Evolutionary conservation across 1,139 yeast genomes (phyloP), one percentile per base, ranked within the genome.

Genomic region (Saccharomyces hybrid): DNA sequence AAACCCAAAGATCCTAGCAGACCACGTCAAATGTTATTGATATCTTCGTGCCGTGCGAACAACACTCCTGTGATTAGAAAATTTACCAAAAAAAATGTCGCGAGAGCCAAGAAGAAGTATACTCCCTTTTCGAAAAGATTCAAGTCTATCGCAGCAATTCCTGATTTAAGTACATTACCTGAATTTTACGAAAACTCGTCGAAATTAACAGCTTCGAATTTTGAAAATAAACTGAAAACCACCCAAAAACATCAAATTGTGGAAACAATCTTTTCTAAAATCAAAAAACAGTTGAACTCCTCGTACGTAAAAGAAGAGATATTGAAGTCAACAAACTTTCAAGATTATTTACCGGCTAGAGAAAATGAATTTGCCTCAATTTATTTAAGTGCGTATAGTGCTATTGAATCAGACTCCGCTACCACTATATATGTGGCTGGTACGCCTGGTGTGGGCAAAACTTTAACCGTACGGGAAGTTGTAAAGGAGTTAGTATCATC

Each of bases 361-460:
- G 98, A 90, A 60, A 80, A 81, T 38, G 97, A 93, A 67, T 90
- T 86, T 67, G 80, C 84, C n/a, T 79, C 84, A 55, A 74, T 93
- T 7, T 87, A 83, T 67, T 70, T 81, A 53, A 82, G 83, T 50
- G 70, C 93, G n/a, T 93, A 89, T 63, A 78, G 83, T 52, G 89
- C 97, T 1, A 81, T 93, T 34, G 78, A 78, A 54, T 79, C 85
- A 20, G 81, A 81, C 49, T 79, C 86, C 1, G 98, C 99, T 0
- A 81, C 93, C 20, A 88, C 97, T 63, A 73, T 93, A 5, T 93
- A 91, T 66, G 83, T 93, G 5, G 88, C 97, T 70, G 99, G 99
- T 1, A 90, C 97, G 0, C 99, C 99, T 0, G 99, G 99, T 9
- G 91, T 95, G 4, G 99, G 99, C 13, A 93, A 93, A 68, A 93